Evolutionary conservation across 2,329 filamentous ascomycete species (phyloP).

Genomic region (Fonsecaea pugnacius): DNA sequence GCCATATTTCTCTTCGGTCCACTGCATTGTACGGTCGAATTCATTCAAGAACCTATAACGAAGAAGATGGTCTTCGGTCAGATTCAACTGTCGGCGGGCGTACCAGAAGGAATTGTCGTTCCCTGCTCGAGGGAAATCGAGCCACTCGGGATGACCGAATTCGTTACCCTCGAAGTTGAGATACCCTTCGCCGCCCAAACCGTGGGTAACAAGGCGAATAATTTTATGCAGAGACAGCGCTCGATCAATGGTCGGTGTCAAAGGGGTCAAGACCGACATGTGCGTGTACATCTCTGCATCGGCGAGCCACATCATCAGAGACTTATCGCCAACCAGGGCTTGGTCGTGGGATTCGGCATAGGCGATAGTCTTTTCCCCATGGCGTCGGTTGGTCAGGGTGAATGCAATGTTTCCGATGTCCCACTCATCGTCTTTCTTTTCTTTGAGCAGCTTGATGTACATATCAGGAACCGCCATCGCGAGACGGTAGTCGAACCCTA

Average conservation of each 20-base stretch:
- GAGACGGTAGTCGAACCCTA: slow-evolving; percentile 95
- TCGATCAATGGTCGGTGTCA: slow-evolving; percentile 86
- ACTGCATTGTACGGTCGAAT: slow-evolving; percentile 92
- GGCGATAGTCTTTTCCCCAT: slow-evolving; percentile 97
- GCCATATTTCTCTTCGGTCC: slow-evolving; percentile 82
- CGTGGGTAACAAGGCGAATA: slow-evolving; percentile 91
- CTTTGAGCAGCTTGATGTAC: slow-evolving; percentile 99
- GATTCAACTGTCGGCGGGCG: slow-evolving; percentile 88
- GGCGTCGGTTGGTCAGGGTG: slow-evolving; percentile 87
- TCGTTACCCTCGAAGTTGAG: slow-evolving; percentile 99
- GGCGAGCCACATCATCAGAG: slow-evolving; percentile 96
- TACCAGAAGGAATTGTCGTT: slow-evolving; percentile 96
- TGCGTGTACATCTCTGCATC: slow-evolving; percentile 97
- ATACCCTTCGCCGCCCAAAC: slow-evolving; percentile 91
- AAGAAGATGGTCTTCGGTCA: slow-evolving; percentile 81
- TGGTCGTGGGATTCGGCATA: slow-evolving; percentile 98
- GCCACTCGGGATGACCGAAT: slow-evolving; percentile 98
- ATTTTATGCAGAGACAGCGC: slow-evolving; percentile 95
- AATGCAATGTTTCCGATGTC: slow-evolving; percentile 82
- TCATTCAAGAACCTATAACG: slow-evolving; percentile 91
- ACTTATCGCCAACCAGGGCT: slow-evolving; percentile 95
- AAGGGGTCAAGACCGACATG: slow-evolving; percentile 84
- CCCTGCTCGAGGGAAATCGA: slow-evolving; percentile 93
- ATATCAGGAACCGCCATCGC: slow-evolving; percentile 98
- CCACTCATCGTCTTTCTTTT: slow-evolving; percentile 88